Base-by-base conservation (phyloP, 2,329 filamentous ascomycete genomes). In the Penicillium sp. region DNA sequence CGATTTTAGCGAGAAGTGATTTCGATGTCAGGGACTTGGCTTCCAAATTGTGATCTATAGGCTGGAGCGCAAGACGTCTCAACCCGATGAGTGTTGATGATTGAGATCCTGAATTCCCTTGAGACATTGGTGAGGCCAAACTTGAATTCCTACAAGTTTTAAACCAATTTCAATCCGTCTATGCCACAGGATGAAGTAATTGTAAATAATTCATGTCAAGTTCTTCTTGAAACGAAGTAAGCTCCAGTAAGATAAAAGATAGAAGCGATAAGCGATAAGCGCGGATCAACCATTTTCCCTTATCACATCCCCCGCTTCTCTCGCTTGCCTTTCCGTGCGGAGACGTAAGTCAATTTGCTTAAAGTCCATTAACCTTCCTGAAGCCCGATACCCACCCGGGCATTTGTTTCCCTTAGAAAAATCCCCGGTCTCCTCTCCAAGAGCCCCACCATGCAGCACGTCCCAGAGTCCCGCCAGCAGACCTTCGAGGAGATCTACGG, bases 401-500 rank as follows among this genome's bases (percentile, higher is more conserved):
- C 3, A 54, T 44, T 45, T 10, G 26, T 24, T 41, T 41, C 11
- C 11, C 19, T 22, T 6, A 41, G 26, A 41, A 45, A 43, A 45
- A 27, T 44, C 35, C 21, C 33, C 44, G 35, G 16, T 33, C 11
- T 31, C 29, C 52, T 27, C 14, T 43, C 22, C 44, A 14, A 10
- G 29, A 19, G 11, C 57, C 55, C 50, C 65, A 77, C 65, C 48
- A 87, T 87, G 85, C 84, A 87, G 75, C 82, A 84, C 57, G 80
- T 87, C 68, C 84, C 85, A 47, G 84, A 86, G 64, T 79, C 90
- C 66, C 90, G 93, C 70, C 87, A 90, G 78, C 95, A 99, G 82
- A 95, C 90, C 72, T 98, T 97, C 73, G 95, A 99, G 79, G 95
- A 99, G 83, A 96, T 98, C 75, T 99, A 99, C 77, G 95, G 93